These are phyloP conservation scores for Chytridiales sp. DNA, from an alignment of 371 early-diverging fungal species.

Conservation along the genomic window DNA sequence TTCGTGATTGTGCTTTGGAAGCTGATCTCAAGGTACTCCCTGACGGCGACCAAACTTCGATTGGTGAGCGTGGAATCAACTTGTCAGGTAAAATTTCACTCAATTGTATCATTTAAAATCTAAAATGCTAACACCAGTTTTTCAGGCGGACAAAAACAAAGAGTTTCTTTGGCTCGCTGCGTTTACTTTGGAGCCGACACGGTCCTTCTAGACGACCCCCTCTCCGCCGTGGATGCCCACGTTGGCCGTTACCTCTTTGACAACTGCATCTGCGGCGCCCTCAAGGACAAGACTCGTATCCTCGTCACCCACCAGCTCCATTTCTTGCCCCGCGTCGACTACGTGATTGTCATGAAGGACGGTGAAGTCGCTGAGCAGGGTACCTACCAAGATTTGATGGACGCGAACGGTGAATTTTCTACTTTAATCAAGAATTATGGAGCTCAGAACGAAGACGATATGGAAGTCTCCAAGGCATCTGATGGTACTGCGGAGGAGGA, in stretches of 20 bases:
- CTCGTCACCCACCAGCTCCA: slow-evolving; percentile 57
- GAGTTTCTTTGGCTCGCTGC: slow-evolving; percentile 43
- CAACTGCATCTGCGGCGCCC: slow-evolving; percentile 41
- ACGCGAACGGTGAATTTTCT: slow-evolving; percentile 47
- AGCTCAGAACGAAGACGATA: slow-evolving; percentile 38
- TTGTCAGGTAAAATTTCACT: slow-evolving; percentile 1
- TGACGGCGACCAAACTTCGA: slow-evolving; percentile 45
- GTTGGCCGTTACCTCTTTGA: slow-evolving; percentile 47
- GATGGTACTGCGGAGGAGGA: slow-evolving; percentile 25
- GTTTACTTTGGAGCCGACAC: slow-evolving; percentile 59
- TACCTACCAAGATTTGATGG: slow-evolving; percentile 54
- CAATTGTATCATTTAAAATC: no score
- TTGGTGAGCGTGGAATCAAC: slow-evolving; percentile 47
- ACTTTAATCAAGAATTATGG: slow-evolving; percentile 54
- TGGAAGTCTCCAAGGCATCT: slow-evolving; percentile 9
- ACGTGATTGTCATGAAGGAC: slow-evolving; percentile 55
- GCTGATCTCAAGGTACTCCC: slow-evolving; percentile 44
- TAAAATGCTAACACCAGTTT: slow-evolving; percentile 10
- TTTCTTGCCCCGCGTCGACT: slow-evolving; percentile 64
- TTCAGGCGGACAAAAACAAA: slow-evolving; percentile 52
- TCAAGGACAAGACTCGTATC: slow-evolving; percentile 47
- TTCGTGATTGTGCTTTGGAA: slow-evolving; percentile 45
- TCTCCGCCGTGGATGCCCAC: slow-evolving; percentile 73
- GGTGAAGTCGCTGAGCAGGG: slow-evolving; percentile 62
- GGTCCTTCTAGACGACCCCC: slow-evolving; percentile 73